phyloP scores from a whole-genome alignment of 1,284 basidiomycete species.

The Bondarzewia mesenterica region DNA sequence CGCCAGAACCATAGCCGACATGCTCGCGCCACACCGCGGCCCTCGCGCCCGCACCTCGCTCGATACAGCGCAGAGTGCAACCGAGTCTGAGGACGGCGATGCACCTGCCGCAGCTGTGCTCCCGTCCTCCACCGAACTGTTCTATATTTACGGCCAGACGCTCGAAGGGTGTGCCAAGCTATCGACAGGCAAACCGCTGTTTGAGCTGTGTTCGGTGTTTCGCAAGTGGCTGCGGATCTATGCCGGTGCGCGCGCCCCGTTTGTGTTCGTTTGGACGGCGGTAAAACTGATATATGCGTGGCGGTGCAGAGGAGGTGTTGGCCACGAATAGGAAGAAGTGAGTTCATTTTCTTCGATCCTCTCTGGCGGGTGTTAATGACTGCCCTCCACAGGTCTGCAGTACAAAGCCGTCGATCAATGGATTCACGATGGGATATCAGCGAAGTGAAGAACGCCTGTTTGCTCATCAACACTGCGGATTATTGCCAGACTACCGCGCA shows the following conservation, averaged over 20 bases:
- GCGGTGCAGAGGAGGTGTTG: conserved; percentile 69
- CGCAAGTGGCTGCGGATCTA: conserved; percentile 94
- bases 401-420: conserved; percentile 52
- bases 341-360: conserved; percentile 30
- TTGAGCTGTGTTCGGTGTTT: conserved; percentile 73
- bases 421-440: conserved; percentile 71
- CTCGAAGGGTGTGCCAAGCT: conserved; percentile 89
- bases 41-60: conserved; percentile 54
- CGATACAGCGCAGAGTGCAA: conserved; percentile 40
- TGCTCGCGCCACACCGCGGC: conserved; percentile 73
- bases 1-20: conserved; percentile 75
- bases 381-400: conserved; percentile 25
- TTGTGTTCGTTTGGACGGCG: no score
- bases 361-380: background rate
- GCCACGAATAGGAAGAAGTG: conserved; percentile 66
- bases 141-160: conserved; percentile 95
- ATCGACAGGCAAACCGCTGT: conserved; percentile 75
- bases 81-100: conserved; percentile 35
- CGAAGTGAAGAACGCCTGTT: conserved; percentile 75
- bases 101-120: conserved; percentile 63
- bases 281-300: no score
- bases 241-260: conserved; percentile 57
- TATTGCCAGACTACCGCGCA: conserved; percentile 91
- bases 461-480: conserved; percentile 94
- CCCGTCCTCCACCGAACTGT: conserved; percentile 92